A percentile compares a stretch with the other conserved stretches of the same genome.
These are phyloP conservation scores for Allomyces javanicus DNA, from an alignment of 192 early-diverging fungal genomes.

Conservation along the genomic window DNA sequence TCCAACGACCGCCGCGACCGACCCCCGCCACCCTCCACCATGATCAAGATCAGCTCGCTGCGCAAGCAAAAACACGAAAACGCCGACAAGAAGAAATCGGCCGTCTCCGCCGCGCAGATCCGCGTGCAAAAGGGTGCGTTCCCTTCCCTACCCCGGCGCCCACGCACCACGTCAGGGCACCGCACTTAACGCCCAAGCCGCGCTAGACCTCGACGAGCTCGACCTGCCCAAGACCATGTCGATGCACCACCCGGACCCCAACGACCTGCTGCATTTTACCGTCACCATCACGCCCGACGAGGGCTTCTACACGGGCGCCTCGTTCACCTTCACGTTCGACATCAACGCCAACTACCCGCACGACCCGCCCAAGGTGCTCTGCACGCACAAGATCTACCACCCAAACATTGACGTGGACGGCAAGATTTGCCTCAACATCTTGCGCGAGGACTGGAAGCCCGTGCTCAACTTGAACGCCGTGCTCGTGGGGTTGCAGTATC, in stretches of 20 bases:
- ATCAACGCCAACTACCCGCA: conserved; percentile 82
- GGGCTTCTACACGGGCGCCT: conserved; percentile 69
- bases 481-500: conserved; percentile 73
- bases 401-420: conserved; percentile 95
- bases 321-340: conserved; percentile 63
- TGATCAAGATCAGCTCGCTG: conserved; percentile 79
- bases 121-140: conserved; percentile 74
- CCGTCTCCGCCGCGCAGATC: conserved; percentile 67
- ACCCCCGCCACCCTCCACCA: conserved; percentile 5
- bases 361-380: conserved; percentile 80
- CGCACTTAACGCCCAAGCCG: too few species aligned
- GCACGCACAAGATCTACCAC: conserved; percentile 86
- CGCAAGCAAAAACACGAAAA: conserved; percentile 54
- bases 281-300: conserved; percentile 72
- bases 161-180: neutral
- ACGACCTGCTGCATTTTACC: conserved; percentile 64
- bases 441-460: conserved; percentile 97
- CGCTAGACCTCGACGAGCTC: conserved; percentile 57
- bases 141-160: neutral
- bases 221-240: conserved; percentile 55
- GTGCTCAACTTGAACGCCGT: conserved; percentile 84
- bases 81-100: conserved; percentile 54
- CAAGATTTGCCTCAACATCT: conserved; percentile 88
- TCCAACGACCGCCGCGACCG: too few species aligned
- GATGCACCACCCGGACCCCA: conserved; percentile 50